Evolutionary conservation across 78 protist genomes (phyloP).

Genomic region (Cavenderia fasciculata): DNA sequence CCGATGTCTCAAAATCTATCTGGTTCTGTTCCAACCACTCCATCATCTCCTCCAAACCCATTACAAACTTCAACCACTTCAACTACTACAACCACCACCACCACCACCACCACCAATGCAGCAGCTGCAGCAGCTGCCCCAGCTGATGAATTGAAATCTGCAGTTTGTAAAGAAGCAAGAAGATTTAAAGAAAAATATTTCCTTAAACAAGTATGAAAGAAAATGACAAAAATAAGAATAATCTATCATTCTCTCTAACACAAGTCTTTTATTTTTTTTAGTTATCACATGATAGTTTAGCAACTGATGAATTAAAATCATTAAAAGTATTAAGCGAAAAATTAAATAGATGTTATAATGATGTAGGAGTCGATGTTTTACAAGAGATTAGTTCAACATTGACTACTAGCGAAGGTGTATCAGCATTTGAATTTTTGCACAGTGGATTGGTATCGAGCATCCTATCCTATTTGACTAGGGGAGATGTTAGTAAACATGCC

Average conservation of each 20-base stretch:
- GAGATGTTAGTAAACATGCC: slow-evolving; percentile 41
- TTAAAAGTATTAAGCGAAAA: slow-evolving; percentile 16
- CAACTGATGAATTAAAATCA: slow-evolving; percentile 40
- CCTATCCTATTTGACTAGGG: slow-evolving; percentile 50
- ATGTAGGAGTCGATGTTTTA: slow-evolving; percentile 55
- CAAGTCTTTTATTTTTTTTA: no score
- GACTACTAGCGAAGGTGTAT: slow-evolving; percentile 52
- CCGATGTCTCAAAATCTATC: background rate
- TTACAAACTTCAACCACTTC: background rate
- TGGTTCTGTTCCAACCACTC: background rate
- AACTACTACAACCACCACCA: background rate
- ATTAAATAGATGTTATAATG: slow-evolving; percentile 47
- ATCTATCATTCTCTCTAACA: no score
- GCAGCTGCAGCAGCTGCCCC: background rate
- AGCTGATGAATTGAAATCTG: slow-evolving; percentile 40
- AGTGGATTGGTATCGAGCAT: slow-evolving; percentile 65
- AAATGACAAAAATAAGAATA: no score
- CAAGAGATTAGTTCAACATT: slow-evolving; percentile 43
- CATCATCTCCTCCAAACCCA: background rate
- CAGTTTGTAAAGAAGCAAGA: slow-evolving; percentile 53
- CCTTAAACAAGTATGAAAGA: background rate
- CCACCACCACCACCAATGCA: background rate
- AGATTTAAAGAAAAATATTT: slow-evolving; percentile 46
- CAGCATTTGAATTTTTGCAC: slow-evolving; percentile 76
- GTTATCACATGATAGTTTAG: slow-evolving; percentile 38